Evolutionary conservation across 345 rosid genomes (phyloP).

Genomic region (Bretschneidera sinensis): DNA sequence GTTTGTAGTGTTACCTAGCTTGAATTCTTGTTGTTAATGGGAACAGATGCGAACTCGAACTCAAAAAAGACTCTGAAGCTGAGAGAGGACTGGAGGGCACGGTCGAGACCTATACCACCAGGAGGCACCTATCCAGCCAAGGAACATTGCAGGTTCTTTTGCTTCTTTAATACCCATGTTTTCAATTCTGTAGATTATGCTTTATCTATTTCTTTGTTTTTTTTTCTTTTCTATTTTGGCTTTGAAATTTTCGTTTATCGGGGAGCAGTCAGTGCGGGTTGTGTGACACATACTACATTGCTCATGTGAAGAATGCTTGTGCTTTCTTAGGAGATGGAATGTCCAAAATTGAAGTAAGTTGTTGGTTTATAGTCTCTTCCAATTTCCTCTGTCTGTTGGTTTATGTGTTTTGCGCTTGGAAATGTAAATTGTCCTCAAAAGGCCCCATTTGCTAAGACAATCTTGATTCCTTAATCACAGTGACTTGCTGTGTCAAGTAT

Average conservation of each 20-base stretch:
- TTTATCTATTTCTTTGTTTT: not conserved
- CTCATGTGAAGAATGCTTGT: conserved; percentile 91
- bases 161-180: not conserved
- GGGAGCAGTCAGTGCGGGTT: conserved; percentile 69
- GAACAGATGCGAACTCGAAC: conserved; percentile 29
- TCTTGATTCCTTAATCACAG: no score
- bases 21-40: not conserved
- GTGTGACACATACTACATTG: conserved; percentile 88
- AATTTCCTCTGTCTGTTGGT: not conserved
- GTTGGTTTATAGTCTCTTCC: not conserved
- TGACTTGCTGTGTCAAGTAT: not conserved
- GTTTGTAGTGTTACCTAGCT: not conserved
- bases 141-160: conserved; percentile 84
- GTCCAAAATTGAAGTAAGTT: conserved; percentile 83
- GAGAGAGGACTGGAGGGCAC: conserved; percentile 84
- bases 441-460: not conserved
- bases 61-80: conserved; percentile 48
- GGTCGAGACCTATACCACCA: conserved; percentile 78
- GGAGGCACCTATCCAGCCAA: conserved; percentile 94
- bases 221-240: not conserved
- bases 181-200: not conserved
- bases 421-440: not conserved
- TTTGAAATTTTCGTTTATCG: not conserved
- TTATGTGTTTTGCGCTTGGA: not conserved
- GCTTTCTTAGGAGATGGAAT: conserved; percentile 96